A percentile compares a stretch with the other conserved stretches of the same genome.
Evolutionary conservation across 192 early-diverging fungal genomes (phyloP).

Genomic region (Spinellus fusiger): DNA sequence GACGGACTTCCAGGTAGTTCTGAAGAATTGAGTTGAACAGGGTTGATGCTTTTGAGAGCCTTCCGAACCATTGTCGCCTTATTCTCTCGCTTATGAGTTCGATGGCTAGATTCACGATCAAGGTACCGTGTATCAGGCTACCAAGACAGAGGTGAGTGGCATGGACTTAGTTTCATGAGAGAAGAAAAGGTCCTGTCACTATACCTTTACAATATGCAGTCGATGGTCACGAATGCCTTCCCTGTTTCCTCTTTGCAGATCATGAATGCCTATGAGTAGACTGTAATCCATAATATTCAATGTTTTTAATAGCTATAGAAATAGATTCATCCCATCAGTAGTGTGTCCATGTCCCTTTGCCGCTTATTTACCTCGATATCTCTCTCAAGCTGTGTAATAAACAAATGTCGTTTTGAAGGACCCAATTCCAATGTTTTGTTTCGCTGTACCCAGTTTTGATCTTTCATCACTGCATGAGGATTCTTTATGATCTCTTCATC

Average conservation of each 20-base stretch:
- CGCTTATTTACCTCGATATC: conserved; percentile 63
- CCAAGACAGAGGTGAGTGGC: conserved; percentile 34
- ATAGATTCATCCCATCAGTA: not conserved
- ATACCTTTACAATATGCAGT: conserved; percentile 70
- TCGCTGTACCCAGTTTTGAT: conserved; percentile 87
- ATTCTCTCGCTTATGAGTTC: conserved; percentile 40
- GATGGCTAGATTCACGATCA: conserved; percentile 23
- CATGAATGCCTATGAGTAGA: conserved; percentile 86
- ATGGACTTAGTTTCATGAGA: no score
- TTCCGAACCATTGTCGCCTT: conserved; percentile 45
- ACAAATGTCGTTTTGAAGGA: conserved; percentile 63
- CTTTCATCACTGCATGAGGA: conserved; percentile 88
- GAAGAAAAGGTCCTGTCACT: no score
- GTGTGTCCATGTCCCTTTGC: not conserved
- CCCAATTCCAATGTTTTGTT: conserved; percentile 72
- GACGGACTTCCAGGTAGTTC: conserved; percentile 50
- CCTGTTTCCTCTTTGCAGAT: conserved; percentile 78
- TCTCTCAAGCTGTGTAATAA: conserved; percentile 78
- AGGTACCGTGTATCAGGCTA: conserved; percentile 29
- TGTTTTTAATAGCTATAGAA: conserved; percentile 51
- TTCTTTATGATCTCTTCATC: conserved; percentile 69
- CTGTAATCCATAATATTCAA: conserved; percentile 98
- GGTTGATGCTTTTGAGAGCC: conserved; percentile 49
- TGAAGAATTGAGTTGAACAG: conserved; percentile 52
- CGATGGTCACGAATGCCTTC: conserved; percentile 89